Base-by-base conservation (phyloP, 768 basidiomycete species). In the Lactarius pseudohatsudake region DNA sequence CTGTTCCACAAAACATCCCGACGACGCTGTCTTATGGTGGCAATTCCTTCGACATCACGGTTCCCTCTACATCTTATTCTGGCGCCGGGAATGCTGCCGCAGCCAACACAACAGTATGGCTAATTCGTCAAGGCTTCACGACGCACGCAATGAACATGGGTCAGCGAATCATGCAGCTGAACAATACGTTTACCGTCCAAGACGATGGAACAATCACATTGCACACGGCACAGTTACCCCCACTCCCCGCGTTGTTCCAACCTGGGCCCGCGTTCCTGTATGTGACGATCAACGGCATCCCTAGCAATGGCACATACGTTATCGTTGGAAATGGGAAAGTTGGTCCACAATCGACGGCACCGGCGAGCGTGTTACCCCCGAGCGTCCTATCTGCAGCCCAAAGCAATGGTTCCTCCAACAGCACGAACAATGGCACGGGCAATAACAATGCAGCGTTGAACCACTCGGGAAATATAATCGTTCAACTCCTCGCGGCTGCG, bases 131-230 rank as follows among this genome's bases (percentile, higher is more conserved):
- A 6, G 96, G 96, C 0, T 92, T 89, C 79, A 87, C 90, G 3
- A 91, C 90, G 0, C 91, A 92, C 72, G 89, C 84, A 43, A 90
- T 91, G 89, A 92, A 91, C 79, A 92, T 92, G 89, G 90, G 90
- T 0, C 91, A 94, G 76, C 83, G 94, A 3, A 82, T 81, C 62
- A 72, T 95, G 64, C 87, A 95, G 78, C 85, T 97, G 61, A 89
- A 94, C 76, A 90, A 84, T 72, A 91, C 94, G 0, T 96, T 87
- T 79, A 90, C 86, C 0, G 89, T 93, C 64, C 85, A 91, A 74
- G 74, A 72, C 20, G 86, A 94, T 69, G 89, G 91, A n/a, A 85
- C 87, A 20, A 87, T 92, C 70, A 84, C 83, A 7, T 78, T 96
- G 2, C 88, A 96, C 75, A 90, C 92, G 54, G 78, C 89, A 2